Conservation (phyloP, 257 asterid species). For the Perilla frutescens region DNA sequence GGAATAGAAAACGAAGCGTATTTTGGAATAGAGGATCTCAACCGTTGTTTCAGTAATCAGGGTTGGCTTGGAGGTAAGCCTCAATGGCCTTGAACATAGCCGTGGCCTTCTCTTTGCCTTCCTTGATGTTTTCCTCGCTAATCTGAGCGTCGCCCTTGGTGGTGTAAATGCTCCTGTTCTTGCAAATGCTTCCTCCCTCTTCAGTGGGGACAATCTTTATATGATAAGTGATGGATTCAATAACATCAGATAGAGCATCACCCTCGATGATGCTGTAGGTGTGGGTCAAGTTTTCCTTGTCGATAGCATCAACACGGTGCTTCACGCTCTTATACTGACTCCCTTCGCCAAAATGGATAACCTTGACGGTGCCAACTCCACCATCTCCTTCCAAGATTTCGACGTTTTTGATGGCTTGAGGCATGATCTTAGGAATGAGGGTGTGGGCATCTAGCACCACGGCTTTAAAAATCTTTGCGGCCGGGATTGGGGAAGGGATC, state of each 20-base stretch:
- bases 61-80: slow-evolving; percentile 37
- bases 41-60: neutral
- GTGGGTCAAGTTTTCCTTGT: slow-evolving; percentile 34
- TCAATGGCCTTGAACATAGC: slow-evolving; percentile 47
- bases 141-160: slow-evolving; percentile 44
- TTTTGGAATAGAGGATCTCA: too few species aligned
- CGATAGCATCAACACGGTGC: slow-evolving; percentile 43
- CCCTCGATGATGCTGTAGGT: slow-evolving; percentile 49
- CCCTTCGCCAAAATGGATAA: slow-evolving; percentile 45
- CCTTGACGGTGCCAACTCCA: slow-evolving; percentile 42
- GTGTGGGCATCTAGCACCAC: slow-evolving; percentile 37
- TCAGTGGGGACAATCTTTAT: slow-evolving; percentile 38
- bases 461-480: slow-evolving; percentile 48
- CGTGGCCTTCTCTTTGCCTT: slow-evolving; percentile 35
- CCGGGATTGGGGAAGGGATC: slow-evolving; percentile 37
- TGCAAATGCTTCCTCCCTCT: slow-evolving; percentile 45
- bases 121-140: slow-evolving; percentile 43
- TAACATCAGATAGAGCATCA: slow-evolving; percentile 32
- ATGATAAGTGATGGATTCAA: slow-evolving; percentile 43
- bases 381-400: slow-evolving; percentile 44
- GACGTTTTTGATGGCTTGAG: slow-evolving; percentile 40
- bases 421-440: slow-evolving; percentile 45
- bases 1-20: too few species aligned
- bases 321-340: slow-evolving; percentile 41
- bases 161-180: slow-evolving; percentile 35